Conservation (phyloP, 2,329 filamentous ascomycete genomes). For the Pezicula carpinea region DNA sequence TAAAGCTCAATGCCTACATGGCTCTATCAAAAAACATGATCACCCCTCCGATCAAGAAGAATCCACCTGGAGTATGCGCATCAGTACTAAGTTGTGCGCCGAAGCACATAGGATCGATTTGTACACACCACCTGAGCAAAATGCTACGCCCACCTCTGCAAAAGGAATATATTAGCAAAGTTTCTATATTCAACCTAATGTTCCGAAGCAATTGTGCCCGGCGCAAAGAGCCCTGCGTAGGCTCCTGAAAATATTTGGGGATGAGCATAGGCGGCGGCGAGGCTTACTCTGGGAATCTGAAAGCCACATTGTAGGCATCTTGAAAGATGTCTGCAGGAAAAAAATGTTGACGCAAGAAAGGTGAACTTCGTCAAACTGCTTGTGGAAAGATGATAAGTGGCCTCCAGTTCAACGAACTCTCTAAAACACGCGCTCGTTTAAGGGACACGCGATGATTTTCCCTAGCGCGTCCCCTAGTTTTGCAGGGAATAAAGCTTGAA, state of each 20-base stretch:
- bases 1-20: slow-evolving; percentile 56
- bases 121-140: slow-evolving; percentile 91
- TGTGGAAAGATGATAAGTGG: not conserved
- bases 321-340: slow-evolving; percentile 8
- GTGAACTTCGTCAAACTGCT: not conserved
- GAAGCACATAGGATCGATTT: slow-evolving; percentile 9
- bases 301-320: slow-evolving; percentile 73
- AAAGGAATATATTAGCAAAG: slow-evolving; percentile 21
- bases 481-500: no score
- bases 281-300: slow-evolving; percentile 88
- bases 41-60: slow-evolving; percentile 92
- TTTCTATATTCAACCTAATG: slow-evolving; percentile 3
- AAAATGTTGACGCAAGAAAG: not conserved
- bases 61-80: slow-evolving; percentile 59
- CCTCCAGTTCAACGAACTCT: not conserved
- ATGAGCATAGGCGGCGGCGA: not conserved
- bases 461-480: not conserved
- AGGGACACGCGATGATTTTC: not conserved
- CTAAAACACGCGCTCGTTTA: not conserved
- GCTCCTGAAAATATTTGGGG: not conserved
- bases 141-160: slow-evolving; percentile 90
- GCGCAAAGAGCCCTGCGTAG: slow-evolving; percentile 11
- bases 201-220: slow-evolving; percentile 11
- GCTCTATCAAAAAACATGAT: slow-evolving; percentile 97
- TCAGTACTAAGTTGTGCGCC: slow-evolving; percentile 12